Conservation (phyloP, 306 rosid species). For the Macrotyloma uniflorum region DNA sequence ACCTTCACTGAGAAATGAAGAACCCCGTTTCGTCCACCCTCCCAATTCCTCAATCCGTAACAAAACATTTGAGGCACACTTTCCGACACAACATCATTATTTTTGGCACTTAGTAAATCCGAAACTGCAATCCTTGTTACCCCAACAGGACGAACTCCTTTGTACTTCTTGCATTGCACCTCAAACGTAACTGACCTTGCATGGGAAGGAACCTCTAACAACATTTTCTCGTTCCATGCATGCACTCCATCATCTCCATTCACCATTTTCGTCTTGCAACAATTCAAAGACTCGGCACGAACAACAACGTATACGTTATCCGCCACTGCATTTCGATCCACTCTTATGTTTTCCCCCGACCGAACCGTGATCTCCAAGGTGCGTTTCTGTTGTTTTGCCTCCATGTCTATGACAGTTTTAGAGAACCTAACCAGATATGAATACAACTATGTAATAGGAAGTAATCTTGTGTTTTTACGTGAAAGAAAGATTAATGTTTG, state of each 20-base stretch:
- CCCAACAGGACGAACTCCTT: slow-evolving; percentile 41
- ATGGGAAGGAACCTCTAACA: slow-evolving; percentile 46
- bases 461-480: neutral
- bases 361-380: slow-evolving; percentile 55
- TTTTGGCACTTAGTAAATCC: slow-evolving; percentile 41
- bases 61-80: slow-evolving; percentile 47
- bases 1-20: slow-evolving; percentile 53
- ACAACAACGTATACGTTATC: slow-evolving; percentile 50
- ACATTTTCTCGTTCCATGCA: slow-evolving; percentile 56
- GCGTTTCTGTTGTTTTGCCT: neutral
- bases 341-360: slow-evolving; percentile 50
- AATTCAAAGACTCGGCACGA: slow-evolving; percentile 37
- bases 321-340: neutral
- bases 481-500: neutral
- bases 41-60: slow-evolving; percentile 54
- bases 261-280: slow-evolving; percentile 43
- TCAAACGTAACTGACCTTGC: slow-evolving; percentile 47
- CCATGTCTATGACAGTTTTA: slow-evolving; percentile 21
- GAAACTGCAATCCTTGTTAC: slow-evolving; percentile 56
- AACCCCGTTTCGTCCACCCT: slow-evolving; percentile 60
- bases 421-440: neutral
- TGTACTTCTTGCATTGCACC: slow-evolving; percentile 49
- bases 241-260: slow-evolving; percentile 32
- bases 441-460: neutral
- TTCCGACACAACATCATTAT: slow-evolving; percentile 3